Evolutionary conservation across 345 rosid genomes (phyloP).

Genomic region (Salix suchowensis): DNA sequence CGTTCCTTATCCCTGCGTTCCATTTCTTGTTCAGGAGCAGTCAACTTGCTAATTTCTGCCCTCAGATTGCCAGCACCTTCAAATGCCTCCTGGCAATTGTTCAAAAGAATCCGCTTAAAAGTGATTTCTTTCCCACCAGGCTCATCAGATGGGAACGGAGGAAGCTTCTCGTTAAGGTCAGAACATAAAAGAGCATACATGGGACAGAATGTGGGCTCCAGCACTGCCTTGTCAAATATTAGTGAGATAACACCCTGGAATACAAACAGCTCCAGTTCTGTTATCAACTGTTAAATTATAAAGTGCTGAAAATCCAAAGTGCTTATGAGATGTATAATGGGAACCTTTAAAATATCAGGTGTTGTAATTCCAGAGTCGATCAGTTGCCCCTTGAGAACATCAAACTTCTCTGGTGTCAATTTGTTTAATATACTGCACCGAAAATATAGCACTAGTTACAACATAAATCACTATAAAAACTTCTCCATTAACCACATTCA

Average conservation of each 20-base stretch:
- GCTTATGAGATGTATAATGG: neutral
- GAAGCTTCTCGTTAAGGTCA: constrained; percentile 72
- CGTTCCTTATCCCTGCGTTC: constrained; percentile 82
- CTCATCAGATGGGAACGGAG: constrained; percentile 70
- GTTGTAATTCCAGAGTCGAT: constrained; percentile 88
- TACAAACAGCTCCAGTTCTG: constrained; percentile 7
- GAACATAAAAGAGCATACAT: constrained; percentile 82
- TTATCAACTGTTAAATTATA: neutral
- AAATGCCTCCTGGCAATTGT: constrained; percentile 84
- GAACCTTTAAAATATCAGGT: constrained; percentile 72
- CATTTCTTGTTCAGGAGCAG: constrained; percentile 60
- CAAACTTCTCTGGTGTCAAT: constrained; percentile 87
- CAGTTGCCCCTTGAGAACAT: constrained; percentile 78
- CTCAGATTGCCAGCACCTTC: constrained; percentile 75
- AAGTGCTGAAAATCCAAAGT: too few species aligned
- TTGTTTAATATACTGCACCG: constrained; percentile 72
- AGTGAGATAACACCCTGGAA: constrained; percentile 75
- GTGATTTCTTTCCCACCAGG: constrained; percentile 73
- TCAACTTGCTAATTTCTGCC: constrained; percentile 65
- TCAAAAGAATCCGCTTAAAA: constrained; percentile 71
- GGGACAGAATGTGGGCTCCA: constrained; percentile 85
- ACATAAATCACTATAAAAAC: neutral
- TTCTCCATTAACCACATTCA: neutral
- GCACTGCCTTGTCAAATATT: constrained; percentile 85
- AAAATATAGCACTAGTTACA: constrained; percentile 3